Evolutionary conservation across 345 rosid species (phyloP), one percentile per base, ranked within the genome.

Genomic region (Clarkia xantiana): DNA sequence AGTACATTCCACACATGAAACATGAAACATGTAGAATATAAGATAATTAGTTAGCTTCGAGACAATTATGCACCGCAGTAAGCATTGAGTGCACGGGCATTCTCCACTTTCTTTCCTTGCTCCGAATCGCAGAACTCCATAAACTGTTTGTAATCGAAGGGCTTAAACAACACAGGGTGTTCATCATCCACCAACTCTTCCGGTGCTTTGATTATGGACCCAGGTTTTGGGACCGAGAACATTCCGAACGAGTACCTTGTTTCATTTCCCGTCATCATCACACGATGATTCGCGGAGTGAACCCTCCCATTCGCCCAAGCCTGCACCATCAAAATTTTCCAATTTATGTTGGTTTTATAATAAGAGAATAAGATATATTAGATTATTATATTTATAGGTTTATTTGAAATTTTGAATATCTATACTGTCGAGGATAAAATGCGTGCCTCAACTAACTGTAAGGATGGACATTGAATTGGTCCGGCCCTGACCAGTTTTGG

Each of bases 231-330:
- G 8, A 71, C 49, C 11, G 89, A 76, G 67, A 81, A 78, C 52
- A 81, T 39, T 38, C 82, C 89, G 0, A 70, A 51, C 0, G 82
- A 75, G 58, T 81, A 81, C 52, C 89, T 73, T 0, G 84, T 52
- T 23, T 63, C 62, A 29, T 67, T 63, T 67, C 87, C 87, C 0
- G 45, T 67, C 83, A 77, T 79, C 95, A 80, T 75, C 7, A 81
- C 91, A 0, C 87, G 75, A 44, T 85, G 95, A 46, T 55, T 29
- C 0, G 91, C 65, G 51, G 85, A 75, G 65, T 81, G 58, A 20
- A 85, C 15, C 50, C 71, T 52, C 13, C 85, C 95, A 45, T 85
- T 85, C 10, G 67, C 7, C 78, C 82, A 71, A 38, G 87, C 95
- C 95, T 85, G 49, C 18, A 48, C 44, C 23, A 16, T 5, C 16